Conservation (phyloP, 1,139 yeast species). For the Yamadazyma dushanensis region DNA sequence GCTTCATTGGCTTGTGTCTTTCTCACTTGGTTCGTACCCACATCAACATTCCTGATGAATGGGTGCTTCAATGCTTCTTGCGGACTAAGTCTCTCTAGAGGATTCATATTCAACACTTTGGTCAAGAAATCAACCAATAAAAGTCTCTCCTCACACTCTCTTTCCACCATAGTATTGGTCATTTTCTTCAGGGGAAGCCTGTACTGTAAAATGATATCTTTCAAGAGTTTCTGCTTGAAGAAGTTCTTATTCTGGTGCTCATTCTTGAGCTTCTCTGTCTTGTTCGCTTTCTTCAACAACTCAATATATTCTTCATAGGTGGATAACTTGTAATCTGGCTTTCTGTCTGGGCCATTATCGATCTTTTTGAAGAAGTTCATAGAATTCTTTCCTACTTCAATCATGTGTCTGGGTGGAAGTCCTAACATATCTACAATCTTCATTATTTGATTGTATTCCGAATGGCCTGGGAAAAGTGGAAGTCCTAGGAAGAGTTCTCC, state of each 20-base stretch:
- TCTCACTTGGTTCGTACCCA: constrained; percentile 1
- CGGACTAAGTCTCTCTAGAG: constrained; percentile 94
- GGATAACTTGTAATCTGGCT: constrained; percentile 33
- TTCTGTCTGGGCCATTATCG: constrained; percentile 25
- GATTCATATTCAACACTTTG: constrained; percentile 81
- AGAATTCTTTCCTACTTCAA: constrained; percentile 90
- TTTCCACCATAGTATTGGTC: constrained; percentile 62
- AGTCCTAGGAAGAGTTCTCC: constrained; percentile 92
- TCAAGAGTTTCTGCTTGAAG: constrained; percentile 69
- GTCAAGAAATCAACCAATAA: constrained; percentile 74
- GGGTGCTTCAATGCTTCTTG: constrained; percentile 95
- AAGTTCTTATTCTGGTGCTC: constrained; percentile 87
- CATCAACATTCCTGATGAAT: constrained; percentile 49
- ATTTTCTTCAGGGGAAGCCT: constrained; percentile 69
- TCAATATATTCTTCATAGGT: constrained; percentile 40
- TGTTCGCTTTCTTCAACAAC: constrained; percentile 28
- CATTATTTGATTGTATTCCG: constrained; percentile 87
- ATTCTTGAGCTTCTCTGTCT: constrained; percentile 49
- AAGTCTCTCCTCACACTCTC: constrained; percentile 71
- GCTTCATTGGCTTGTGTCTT: constrained; percentile 7
- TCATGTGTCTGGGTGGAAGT: constrained; percentile 92
- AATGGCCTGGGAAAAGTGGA: constrained; percentile 93
- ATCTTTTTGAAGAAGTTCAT: constrained; percentile 62
- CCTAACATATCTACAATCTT: constrained; percentile 85
- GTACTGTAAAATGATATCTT: constrained; percentile 77